Evolutionary conservation across 2,329 filamentous ascomycete species (phyloP), one percentile per base, ranked within the genome.

Genomic region (Trichoderma asperellum): DNA sequence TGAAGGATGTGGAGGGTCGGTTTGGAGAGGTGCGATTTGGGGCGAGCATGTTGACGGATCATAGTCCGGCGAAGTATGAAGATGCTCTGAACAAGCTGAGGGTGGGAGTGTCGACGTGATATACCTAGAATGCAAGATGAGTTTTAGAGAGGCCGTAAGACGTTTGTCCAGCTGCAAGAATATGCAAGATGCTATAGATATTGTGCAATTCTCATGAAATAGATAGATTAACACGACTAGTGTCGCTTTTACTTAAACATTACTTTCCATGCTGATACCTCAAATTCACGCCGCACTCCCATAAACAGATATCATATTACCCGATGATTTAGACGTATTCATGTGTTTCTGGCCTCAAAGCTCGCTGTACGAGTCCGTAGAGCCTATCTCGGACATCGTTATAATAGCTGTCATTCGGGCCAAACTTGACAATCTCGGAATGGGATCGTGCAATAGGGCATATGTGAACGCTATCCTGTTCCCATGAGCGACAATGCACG

Each of bases 1-100:
- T 94, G 14, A 82, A 87, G 68, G 88, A 94, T 77, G 91, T 93
- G 35, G 91, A 93, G 75, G 83, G 83, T 27, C 82, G 87, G 65
- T 94, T 94, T 77, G 83, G 87, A 34, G 91, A 94, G 79, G 81
- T 93, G 53, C 83, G 86, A 55, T 93, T 94, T 76, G 90, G 89
- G 5, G 87, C 88, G 29, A 89, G 89, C 58, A 92, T 93, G 90
- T 81, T 94, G 78, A 84, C 88, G 70, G 92, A 94, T 76, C 92
- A 94, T 76, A 92, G 88, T 72, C 92, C 92, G 3, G 90, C 87
- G 32, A 84, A 88, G 72, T 94, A 94, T 76, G 92, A 94, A 78
- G 86, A 87, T 70, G 89, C 88, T 69, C 78, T 94, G 73, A 86
- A 87, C 68, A 87, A 87, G 70, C 80, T 94, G 76, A 79, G 80